Evolutionary conservation across 345 rosid genomes (phyloP).

Genomic region (Dipteronia dyeriana): DNA sequence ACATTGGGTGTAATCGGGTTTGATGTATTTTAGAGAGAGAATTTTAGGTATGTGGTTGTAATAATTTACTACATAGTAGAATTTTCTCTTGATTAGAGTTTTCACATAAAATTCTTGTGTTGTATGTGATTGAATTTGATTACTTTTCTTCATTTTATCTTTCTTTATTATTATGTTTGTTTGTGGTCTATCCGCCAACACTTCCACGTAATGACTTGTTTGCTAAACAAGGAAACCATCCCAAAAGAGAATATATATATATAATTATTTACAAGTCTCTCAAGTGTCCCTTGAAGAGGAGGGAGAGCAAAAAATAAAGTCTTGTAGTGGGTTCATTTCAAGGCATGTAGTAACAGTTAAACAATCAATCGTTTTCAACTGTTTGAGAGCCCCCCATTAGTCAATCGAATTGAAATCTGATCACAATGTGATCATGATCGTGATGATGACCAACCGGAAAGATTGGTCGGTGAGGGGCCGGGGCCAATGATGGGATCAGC

Average conservation of each 20-base stretch:
- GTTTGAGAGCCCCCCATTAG: background rate
- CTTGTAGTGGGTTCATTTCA: conserved; percentile 9
- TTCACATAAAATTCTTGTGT: too few species aligned
- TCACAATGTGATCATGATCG: conserved; percentile 1
- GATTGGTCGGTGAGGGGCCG: conserved; percentile 20
- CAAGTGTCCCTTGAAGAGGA: conserved; percentile 20
- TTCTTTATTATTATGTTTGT: too few species aligned
- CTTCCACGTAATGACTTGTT: too few species aligned
- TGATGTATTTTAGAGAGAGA: too few species aligned
- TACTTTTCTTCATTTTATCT: too few species aligned
- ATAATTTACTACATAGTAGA: too few species aligned
- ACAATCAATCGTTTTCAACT: conserved; percentile 10
- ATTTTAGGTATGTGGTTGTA: too few species aligned
- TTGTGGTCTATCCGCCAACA: too few species aligned
- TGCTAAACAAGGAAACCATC: background rate
- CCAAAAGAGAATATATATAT: background rate
- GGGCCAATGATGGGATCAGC: background rate
- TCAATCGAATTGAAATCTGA: background rate
- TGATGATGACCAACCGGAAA: conserved; percentile 2
- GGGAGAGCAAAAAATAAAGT: conserved; percentile 2
- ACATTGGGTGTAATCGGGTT: too few species aligned
- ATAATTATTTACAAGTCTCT: conserved; percentile 1
- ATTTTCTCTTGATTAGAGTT: too few species aligned
- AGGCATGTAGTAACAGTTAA: conserved; percentile 11
- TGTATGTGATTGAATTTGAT: too few species aligned